Base-by-base conservation (phyloP, 176 grass and related monocot species). In the Hordeum marinum region DNA sequence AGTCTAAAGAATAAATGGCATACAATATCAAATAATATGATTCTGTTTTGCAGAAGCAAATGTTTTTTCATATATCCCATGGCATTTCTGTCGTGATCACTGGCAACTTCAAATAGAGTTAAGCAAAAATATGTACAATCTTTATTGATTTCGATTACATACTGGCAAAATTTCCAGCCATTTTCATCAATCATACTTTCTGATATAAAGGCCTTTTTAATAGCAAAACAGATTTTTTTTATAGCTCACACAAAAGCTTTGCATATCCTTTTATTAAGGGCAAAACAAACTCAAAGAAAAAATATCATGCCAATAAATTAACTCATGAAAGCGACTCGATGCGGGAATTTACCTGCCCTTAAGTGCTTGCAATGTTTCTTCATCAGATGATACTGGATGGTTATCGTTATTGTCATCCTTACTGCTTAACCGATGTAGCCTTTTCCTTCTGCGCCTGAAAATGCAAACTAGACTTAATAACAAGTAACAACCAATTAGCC, bases 321-420 rank as follows among this genome's bases (percentile, higher is more conserved):
- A 76, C n/a, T 80, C 58, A 59, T 37, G 26, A n/a, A 62, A 85
- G 52, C 27, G 84, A 85, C 27, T 55, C 63, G n/a, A 7, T 64
- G 74, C 3, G 1, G 23, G 6, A 54, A 73, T 41, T 85, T 86
- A 98, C 95, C 91, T 95, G 79, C 72, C 68, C 73, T 74, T 92
- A 37, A 95, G 77, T 84, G 77, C 27, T 87, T 87, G 84, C 82
- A 98, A 78, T 26, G 85, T 92, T 86, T 93, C 90, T 35, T 96
- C 91, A 78, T 93, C 92, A 29, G 84, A 94, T 78, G 82, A 88
- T 78, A 62, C 39, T 81, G 59, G 65, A 74, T 76, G 66, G 62
- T 79, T 87, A 81, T 68, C 59, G 20, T 14, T 61, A 24, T 62
- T 76, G 57, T 87, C 84, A n/a, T 91, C 62, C 34, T 43, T 71